Conservation (phyloP, 2,329 filamentous ascomycete genomes). For the Aureobasidium mangrovei region DNA sequence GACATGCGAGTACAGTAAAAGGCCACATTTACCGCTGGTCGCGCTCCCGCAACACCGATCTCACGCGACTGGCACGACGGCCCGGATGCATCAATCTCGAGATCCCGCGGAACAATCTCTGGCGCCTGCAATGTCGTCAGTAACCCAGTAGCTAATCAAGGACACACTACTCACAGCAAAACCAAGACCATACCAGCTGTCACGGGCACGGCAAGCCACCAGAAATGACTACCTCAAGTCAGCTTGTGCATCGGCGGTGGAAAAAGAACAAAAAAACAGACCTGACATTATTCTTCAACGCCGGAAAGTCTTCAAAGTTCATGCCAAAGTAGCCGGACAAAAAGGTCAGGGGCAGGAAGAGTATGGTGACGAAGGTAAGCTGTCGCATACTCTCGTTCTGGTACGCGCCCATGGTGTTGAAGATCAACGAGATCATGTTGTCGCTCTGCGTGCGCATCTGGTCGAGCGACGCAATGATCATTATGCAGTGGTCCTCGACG, state of each 20-base stretch:
- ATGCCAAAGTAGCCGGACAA: slow-evolving; percentile 55
- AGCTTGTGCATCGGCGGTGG: neutral
- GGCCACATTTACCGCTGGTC: no score
- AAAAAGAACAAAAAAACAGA: neutral
- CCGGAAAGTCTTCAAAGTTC: slow-evolving; percentile 51
- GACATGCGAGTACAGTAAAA: no score
- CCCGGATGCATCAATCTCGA: neutral
- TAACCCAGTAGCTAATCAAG: neutral
- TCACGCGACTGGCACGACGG: neutral
- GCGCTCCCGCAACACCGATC: neutral
- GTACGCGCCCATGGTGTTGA: slow-evolving; percentile 81
- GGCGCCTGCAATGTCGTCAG: neutral
- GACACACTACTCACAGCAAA: neutral
- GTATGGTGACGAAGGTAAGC: slow-evolving; percentile 75
- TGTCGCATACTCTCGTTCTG: slow-evolving; percentile 92
- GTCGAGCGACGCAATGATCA: slow-evolving; percentile 70
- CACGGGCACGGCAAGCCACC: slow-evolving; percentile 1
- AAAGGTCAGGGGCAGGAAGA: slow-evolving; percentile 84
- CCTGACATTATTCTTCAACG: slow-evolving; percentile 19
- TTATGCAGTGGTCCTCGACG: slow-evolving; percentile 77
- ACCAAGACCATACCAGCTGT: slow-evolving; percentile 5
- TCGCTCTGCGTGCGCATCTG: slow-evolving; percentile 64
- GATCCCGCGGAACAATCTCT: slow-evolving; percentile 1
- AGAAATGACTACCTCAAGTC: neutral
- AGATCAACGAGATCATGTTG: slow-evolving; percentile 83